phyloP scores from a whole-genome alignment of 2,329 filamentous ascomycete genomes.

The Lasiodiplodia citricola region DNA sequence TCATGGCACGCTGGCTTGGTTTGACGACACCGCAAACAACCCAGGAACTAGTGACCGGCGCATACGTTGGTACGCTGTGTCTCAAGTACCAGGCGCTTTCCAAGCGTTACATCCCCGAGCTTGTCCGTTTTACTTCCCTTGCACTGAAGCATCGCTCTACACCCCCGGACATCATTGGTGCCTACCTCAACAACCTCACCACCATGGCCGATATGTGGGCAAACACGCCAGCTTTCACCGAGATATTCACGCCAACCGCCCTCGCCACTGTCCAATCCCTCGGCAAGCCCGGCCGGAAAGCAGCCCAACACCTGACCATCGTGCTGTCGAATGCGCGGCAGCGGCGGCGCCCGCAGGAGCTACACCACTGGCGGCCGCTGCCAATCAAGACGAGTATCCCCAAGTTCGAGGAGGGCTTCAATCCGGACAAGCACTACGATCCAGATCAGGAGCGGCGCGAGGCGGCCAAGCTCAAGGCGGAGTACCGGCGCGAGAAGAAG shows the following conservation, averaged over 20 bases:
- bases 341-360: constrained; percentile 76
- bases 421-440: constrained; percentile 96
- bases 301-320: constrained; percentile 66
- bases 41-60: constrained; percentile 72
- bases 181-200: constrained; percentile 69
- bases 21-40: constrained; percentile 72
- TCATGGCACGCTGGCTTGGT: constrained; percentile 82
- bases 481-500: constrained; percentile 95
- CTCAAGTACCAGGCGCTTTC: constrained; percentile 83
- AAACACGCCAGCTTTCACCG: constrained; percentile 73
- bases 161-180: constrained; percentile 56
- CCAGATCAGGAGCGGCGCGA: constrained; percentile 89
- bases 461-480: constrained; percentile 79
- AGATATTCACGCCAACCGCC: constrained; percentile 73
- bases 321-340: constrained; percentile 67
- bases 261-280: constrained; percentile 39
- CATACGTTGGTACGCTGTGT: constrained; percentile 78
- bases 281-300: constrained; percentile 41
- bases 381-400: constrained; percentile 88
- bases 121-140: constrained; percentile 80
- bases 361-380: constrained; percentile 87
- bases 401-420: constrained; percentile 95
- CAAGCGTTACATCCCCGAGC: constrained; percentile 87
- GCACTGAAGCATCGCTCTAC: constrained; percentile 60
- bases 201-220: constrained; percentile 75